Evolutionary conservation across 2,329 filamentous ascomycete species (phyloP), one percentile per base, ranked within the genome.

Genomic region (Chrysoporthe cubensis): DNA sequence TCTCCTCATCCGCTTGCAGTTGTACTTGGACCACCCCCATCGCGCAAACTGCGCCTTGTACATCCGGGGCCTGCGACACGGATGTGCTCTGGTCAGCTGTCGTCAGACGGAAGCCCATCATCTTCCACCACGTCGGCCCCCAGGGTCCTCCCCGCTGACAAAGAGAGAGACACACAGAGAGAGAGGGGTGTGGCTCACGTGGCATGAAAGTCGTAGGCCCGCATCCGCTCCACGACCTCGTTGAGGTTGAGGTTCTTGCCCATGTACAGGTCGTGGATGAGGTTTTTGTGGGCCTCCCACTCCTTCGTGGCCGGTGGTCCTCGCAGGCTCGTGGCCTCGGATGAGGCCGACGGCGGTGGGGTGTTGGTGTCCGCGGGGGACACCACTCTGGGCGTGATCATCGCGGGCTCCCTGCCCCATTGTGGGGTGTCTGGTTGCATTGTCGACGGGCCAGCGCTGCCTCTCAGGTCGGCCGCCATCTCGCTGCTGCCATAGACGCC

Each of bases 1-100:
- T 5, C 63, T 64, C 44, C 69, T 61, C 63, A 68, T 57, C 59
- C 70, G 66, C 61, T 71, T 71, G 40, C 66, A 70, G 58, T 71
- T 71, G 43, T 71, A 71, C 37, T 71, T 71, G 58, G 66, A 69
- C 68, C 66, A 71, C 13, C 68, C 69, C 70, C 70, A 71, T 37
- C 67, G 64, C 32, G 66, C 69, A 50, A 71, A 71, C 58, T 71
- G 70, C 21, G 70, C 66, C 66, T 71, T 71, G 62, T 70, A 71
- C 70, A 71, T 71, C 62, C 70, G 65, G 40, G 70, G 64, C 26
- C 68, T 68, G 46, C 9, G 46, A 9, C 16, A 58, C 13, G 37
- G 2, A 32, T 21, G 40, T 14, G 32, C 44, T 21, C 6, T 34
- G 50, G 56, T 64, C 48, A 66, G 64, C 26, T 32, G 26, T 46